phyloP scores from a whole-genome alignment of 352 stramenopile species.

The Phytophthora palmivora region DNA sequence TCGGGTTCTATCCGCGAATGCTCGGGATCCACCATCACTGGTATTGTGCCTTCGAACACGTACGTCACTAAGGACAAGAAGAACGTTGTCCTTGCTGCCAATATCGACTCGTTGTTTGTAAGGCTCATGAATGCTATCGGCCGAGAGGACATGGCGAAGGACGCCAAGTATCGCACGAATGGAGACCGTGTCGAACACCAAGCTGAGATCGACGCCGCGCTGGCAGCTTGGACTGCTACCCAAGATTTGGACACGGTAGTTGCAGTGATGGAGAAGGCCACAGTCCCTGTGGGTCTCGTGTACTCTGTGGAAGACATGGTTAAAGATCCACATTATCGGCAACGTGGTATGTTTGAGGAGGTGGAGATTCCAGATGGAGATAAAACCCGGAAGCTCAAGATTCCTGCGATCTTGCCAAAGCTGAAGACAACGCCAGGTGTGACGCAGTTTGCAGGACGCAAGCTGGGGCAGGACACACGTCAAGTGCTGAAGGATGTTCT shows the following conservation, averaged over 20 bases:
- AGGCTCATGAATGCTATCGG: constrained; percentile 84
- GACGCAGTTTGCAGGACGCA: constrained; percentile 70
- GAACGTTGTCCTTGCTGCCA: constrained; percentile 87
- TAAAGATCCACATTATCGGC: constrained; percentile 69
- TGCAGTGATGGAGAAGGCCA: constrained; percentile 63
- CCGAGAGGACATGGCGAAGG: constrained; percentile 55
- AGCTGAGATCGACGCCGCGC: constrained; percentile 64
- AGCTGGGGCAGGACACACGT: constrained; percentile 76
- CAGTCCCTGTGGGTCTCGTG: constrained; percentile 72
- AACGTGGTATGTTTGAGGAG: constrained; percentile 83
- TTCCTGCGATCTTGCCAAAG: constrained; percentile 84
- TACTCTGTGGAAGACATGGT: constrained; percentile 88
- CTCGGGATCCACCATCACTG: constrained; percentile 88
- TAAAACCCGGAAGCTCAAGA: constrained; percentile 50
- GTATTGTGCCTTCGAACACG: constrained; percentile 89
- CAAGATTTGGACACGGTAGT: constrained; percentile 56
- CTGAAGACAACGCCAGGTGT: constrained; percentile 63
- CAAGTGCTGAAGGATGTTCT: constrained; percentile 67
- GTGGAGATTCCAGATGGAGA: constrained; percentile 54
- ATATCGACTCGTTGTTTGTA: constrained; percentile 84
- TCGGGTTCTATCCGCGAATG: constrained; percentile 79
- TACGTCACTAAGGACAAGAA: constrained; percentile 87
- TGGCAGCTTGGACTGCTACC: constrained; percentile 62
- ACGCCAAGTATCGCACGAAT: constrained; percentile 75
- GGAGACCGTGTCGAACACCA: constrained; percentile 67